Evolutionary conservation across 495 filamentous ascomycete genomes (phyloP), one percentile per base, ranked within the genome.

Genomic region (Hypoxylon subgilvum): DNA sequence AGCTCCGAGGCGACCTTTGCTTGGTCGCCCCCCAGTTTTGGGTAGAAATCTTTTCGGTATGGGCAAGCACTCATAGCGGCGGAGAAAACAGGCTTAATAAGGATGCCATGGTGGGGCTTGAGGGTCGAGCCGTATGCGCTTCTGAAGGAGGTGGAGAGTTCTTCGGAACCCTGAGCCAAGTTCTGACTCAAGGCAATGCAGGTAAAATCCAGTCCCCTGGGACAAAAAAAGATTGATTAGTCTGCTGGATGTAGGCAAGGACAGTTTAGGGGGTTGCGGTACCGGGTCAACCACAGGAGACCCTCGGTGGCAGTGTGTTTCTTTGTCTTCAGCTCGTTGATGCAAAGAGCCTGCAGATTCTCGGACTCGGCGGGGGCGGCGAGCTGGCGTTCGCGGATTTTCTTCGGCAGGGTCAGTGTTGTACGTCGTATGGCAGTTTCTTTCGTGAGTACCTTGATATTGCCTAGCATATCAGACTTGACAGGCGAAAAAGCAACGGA

Each of bases 21-120:
- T 61, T 82, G 64, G 64, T 92, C 83, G 5, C 75, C 75, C 10
- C 89, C 93, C 18, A 97, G 75, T 82, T 96, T 97, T 41, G 65
- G 68, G 68, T 96, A 96, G 69, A 97, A 97, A 66, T 89, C 87
- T 58, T 88, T 89, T 34, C 92, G 85, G 80, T 96, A 96, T 2
- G 95, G 94, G 63, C 88, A 92, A 6, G 91, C 92, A 56, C 82
- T 81, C 91, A 97, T 96, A 60, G 95, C 94, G 49, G 90, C 86
- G 61, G 81, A 87, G 81, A 97, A 97, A 63, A 96, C 79, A 50
- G 89, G 89, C 78, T 92, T 96, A 40, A 96, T 77, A 23, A 97
- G 40, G 72, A 94, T 88, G 62, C 78, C 83, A 81, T 98, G 94
- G 78, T 96, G 88, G 21, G 85, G 88, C 77, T 93, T 96, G 65